phyloP scores from a whole-genome alignment of 2,329 filamentous ascomycete genomes.

The Xylariaceae sp. region DNA sequence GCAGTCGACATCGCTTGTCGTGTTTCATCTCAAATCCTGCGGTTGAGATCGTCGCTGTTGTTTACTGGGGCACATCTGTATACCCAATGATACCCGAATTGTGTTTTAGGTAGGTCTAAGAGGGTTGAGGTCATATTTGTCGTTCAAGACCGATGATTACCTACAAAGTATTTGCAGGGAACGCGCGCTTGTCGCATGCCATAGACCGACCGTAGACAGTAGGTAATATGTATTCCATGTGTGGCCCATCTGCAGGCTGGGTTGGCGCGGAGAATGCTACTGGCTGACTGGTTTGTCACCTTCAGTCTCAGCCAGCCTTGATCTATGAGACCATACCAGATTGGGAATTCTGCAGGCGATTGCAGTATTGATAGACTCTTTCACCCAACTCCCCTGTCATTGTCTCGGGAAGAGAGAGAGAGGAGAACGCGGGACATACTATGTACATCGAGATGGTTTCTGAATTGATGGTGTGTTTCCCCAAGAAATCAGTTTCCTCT shows the following conservation, averaged over 20 bases:
- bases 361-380: neutral
- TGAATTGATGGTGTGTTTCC: slow-evolving; percentile 6
- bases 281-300: neutral
- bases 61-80: slow-evolving; percentile 6
- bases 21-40: slow-evolving; percentile 19
- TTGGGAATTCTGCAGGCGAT: neutral
- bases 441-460: neutral
- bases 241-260: neutral
- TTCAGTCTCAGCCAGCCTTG: slow-evolving; percentile 1
- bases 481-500: slow-evolving; percentile 8
- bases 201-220: neutral
- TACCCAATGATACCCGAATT: slow-evolving; percentile 3
- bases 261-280: neutral
- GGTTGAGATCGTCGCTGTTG: slow-evolving; percentile 22
- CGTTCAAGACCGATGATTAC: neutral
- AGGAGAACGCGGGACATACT: neutral
- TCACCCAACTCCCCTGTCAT: neutral
- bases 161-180: slow-evolving; percentile 19
- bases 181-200: slow-evolving; percentile 14
- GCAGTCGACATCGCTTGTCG: slow-evolving; percentile 8
- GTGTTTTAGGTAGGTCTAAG: slow-evolving; percentile 5
- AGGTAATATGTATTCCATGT: too few relatives aligned
- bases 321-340: neutral
- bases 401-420: neutral
- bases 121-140: slow-evolving; percentile 4